Percentiles rank a stretch among this genome's conserved stretches.
These are phyloP conservation scores for Venustampulla echinocandica DNA, from an alignment of 495 filamentous ascomycete species.

Conservation along the genomic window DNA sequence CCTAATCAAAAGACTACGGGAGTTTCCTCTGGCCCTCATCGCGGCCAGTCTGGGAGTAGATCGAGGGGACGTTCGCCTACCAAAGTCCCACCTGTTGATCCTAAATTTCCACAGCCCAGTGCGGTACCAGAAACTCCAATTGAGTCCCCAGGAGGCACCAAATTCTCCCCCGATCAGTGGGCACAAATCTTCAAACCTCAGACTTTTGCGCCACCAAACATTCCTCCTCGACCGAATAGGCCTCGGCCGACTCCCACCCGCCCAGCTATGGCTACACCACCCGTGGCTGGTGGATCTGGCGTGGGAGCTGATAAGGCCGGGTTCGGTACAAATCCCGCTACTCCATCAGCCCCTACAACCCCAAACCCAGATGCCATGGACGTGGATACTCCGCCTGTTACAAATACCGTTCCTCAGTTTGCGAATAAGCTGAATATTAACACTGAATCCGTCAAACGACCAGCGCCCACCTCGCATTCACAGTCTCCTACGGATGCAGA, in stretches of 20 bases:
- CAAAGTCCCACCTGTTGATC: slow-evolving; percentile 18
- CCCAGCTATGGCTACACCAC: slow-evolving; percentile 27
- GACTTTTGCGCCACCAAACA: slow-evolving; percentile 38
- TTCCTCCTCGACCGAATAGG: slow-evolving; percentile 4
- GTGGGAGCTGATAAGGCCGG: slow-evolving; percentile 27
- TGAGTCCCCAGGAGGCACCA: slow-evolving; percentile 24
- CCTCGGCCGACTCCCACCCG: slow-evolving; percentile 2
- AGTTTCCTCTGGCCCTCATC: slow-evolving; percentile 17
- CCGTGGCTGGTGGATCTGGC: slow-evolving; percentile 38
- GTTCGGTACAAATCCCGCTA: slow-evolving; percentile 10
- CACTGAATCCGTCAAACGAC: slow-evolving; percentile 9
- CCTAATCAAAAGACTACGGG: slow-evolving; percentile 27
- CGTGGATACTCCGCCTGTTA: slow-evolving; percentile 37
- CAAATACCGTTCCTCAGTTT: slow-evolving; percentile 18
- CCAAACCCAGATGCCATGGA: slow-evolving; percentile 45
- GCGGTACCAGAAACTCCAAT: slow-evolving; percentile 3
- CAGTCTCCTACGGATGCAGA: slow-evolving; percentile 29
- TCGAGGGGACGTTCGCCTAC: slow-evolving; percentile 25
- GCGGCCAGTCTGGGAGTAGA: slow-evolving; percentile 28
- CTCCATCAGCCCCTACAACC: slow-evolving; percentile 10
- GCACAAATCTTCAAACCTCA: slow-evolving; percentile 51
- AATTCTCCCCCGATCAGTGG: slow-evolving; percentile 63
- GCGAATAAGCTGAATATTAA: slow-evolving; percentile 16
- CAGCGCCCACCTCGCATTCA: slow-evolving; percentile 11
- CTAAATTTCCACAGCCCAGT: slow-evolving; percentile 4